A percentile compares a stretch with the other conserved stretches of the same genome.
phyloP scores from a whole-genome alignment of 75 land plant genomes.

The Sequoia sempervirens region DNA sequence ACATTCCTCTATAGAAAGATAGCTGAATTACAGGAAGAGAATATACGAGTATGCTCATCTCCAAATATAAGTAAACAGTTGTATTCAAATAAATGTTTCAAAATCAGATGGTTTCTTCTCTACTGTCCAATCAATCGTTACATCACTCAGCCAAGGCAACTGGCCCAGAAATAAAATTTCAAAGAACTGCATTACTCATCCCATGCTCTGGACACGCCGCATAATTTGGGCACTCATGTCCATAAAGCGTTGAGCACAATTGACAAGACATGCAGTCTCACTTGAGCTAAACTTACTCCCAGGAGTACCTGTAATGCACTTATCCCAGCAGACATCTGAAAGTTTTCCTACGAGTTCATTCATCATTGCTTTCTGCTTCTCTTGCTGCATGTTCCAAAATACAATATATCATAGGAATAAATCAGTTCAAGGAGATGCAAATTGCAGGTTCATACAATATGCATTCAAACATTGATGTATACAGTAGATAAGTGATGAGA shows the following conservation, averaged over 20 bases:
- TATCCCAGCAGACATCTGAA: conserved; percentile 77
- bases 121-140: not conserved
- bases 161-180: not conserved
- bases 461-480: not conserved
- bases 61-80: not conserved
- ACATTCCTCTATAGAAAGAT: not conserved
- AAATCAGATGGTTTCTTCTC: not conserved
- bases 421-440: not conserved
- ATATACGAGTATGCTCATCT: not conserved
- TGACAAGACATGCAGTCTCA: conserved; percentile 70
- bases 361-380: conserved; percentile 6
- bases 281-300: conserved; percentile 94
- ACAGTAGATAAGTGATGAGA: not conserved
- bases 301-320: conserved; percentile 86
- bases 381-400: conserved; percentile 20
- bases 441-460: not conserved
- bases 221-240: conserved; percentile 70
- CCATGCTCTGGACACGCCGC: conserved; percentile 65
- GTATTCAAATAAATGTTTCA: not conserved
- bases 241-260: conserved; percentile 83
- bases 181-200: conserved; percentile 2
- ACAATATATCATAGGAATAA: not conserved
- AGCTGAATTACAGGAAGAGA: not conserved
- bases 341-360: not conserved
- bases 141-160: not conserved